Base-by-base conservation (phyloP, 2,329 filamentous ascomycete species). In the Tolypocladium endophyticum region DNA sequence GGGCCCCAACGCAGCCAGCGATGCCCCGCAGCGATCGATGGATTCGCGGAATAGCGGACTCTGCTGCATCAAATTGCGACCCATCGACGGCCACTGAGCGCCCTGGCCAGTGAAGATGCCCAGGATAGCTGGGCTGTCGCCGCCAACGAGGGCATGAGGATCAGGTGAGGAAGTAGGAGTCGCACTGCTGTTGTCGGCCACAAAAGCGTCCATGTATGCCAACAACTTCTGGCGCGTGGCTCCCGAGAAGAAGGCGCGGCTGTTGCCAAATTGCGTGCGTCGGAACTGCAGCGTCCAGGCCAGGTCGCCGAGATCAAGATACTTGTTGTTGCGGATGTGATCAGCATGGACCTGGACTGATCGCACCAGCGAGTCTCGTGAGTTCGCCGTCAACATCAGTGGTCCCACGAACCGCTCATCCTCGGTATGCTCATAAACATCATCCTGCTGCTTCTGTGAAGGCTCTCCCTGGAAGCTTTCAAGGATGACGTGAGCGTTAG, bases 401-500 rank as follows among this genome's bases (percentile, higher is more conserved):
- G 59, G 59, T 9, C 38, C 41, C 41, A 47, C 52, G n/a, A 50
- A 20, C n/a, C 36, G 41, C 23, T 45, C 38, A 28, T 53, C 50
- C 9, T 23, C 50, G 50, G 30, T 20, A 0, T 53, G 18, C 30
- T 53, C 30, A 7, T 12, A 11, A 6, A 50, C 2, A 11, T n/a
- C 30, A 18, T 35, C 9, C 4, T 35, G 30, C 30, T 35, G 28
- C 20, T 53, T 3, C 11, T n/a, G 30, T 8, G 5, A 2, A 30
- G 28, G 3, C 0, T 12, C 20, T 18, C 9, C 30, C 30, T 53
- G 4, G 18, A 41, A 60, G 45, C 28, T 47, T 3, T 63, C 60
- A 11, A 81, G 57, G 23, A 80, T 73, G 7, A 73, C 68, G 59
- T 81, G 79, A 0, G 72, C 74, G 55, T 80, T 80, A 1, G 77